Conservation (phyloP, 805 yeast genomes). For the Candida lessepsii region DNA sequence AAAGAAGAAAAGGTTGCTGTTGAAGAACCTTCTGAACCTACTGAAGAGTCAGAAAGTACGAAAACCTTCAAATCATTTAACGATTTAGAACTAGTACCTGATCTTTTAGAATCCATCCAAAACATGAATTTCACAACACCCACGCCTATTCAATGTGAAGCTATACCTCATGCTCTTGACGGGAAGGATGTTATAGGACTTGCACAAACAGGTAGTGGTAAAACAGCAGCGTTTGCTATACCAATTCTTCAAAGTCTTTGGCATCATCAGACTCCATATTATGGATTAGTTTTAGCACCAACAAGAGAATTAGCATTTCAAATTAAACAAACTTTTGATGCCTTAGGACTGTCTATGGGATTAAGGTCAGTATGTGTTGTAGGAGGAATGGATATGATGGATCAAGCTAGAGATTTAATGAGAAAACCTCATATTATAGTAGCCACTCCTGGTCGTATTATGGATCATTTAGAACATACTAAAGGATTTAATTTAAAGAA, state of each 20-base stretch:
- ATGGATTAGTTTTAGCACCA: slow-evolving; percentile 84
- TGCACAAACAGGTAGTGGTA: slow-evolving; percentile 98
- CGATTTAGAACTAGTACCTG: slow-evolving; percentile 69
- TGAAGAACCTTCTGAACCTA: background rate
- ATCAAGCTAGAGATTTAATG: slow-evolving; percentile 91
- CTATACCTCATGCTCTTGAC: slow-evolving; percentile 86
- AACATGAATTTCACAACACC: slow-evolving; percentile 75
- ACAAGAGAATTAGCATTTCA: slow-evolving; percentile 84
- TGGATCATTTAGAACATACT: slow-evolving; percentile 92
- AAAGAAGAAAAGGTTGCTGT: background rate
- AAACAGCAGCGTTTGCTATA: slow-evolving; percentile 97
- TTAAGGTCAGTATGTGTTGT: slow-evolving; percentile 85
- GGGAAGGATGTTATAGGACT: slow-evolving; percentile 94
- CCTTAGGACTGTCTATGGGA: slow-evolving; percentile 89
- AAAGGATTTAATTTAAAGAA: slow-evolving; percentile 82
- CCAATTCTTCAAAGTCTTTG: slow-evolving; percentile 90
- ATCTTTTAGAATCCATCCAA: slow-evolving; percentile 75
- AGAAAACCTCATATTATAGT: slow-evolving; percentile 92
- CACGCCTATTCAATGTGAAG: slow-evolving; percentile 89
- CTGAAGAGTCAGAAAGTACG: background rate
- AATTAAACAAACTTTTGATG: slow-evolving; percentile 93
- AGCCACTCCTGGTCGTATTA: slow-evolving; percentile 92
- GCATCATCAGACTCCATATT: slow-evolving; percentile 85
- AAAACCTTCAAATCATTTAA: slow-evolving; percentile 41
- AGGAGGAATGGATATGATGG: slow-evolving; percentile 99